Conservation (phyloP, 371 early-diverging fungal genomes). For the Zychaea mexicana region DNA sequence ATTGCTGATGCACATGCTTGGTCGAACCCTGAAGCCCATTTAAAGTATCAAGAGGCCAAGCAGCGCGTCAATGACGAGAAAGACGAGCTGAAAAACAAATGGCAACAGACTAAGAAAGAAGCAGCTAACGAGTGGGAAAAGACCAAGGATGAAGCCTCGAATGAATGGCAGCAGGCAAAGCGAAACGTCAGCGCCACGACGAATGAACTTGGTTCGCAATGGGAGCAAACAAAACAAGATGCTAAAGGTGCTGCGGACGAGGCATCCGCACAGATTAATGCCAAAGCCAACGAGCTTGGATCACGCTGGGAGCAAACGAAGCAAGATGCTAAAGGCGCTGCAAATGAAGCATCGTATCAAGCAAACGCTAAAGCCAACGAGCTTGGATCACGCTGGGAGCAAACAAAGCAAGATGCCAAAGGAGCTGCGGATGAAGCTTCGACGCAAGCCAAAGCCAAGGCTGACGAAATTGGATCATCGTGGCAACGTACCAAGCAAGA, state of each 20-base stretch:
- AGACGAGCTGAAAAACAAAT: background rate
- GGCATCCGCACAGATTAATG: background rate
- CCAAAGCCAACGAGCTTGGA: background rate
- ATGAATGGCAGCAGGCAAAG: conserved; percentile 5
- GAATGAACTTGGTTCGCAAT: background rate
- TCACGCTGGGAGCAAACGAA: background rate
- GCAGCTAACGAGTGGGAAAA: conserved; percentile 8
- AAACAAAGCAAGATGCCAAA: background rate
- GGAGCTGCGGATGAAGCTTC: background rate
- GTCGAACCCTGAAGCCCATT: conserved; percentile 11
- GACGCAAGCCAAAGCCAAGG: conserved; percentile 4
- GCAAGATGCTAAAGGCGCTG: conserved; percentile 1
- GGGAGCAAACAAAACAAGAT: conserved; percentile 12
- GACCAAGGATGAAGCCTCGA: background rate
- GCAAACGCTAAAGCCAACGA: background rate
- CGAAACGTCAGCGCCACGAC: conserved; percentile 11
- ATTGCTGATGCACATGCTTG: conserved; percentile 10
- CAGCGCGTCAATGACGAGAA: background rate
- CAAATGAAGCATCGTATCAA: background rate
- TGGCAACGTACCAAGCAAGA: conserved; percentile 19
- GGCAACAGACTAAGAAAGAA: conserved; percentile 4
- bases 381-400: conserved; percentile 10
- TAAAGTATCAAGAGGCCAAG: conserved; percentile 9
- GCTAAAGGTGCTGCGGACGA: conserved; percentile 9
- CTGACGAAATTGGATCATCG: background rate